Evolutionary conservation across 345 rosid species (phyloP).

Genomic region (Bretschneidera sinensis): DNA sequence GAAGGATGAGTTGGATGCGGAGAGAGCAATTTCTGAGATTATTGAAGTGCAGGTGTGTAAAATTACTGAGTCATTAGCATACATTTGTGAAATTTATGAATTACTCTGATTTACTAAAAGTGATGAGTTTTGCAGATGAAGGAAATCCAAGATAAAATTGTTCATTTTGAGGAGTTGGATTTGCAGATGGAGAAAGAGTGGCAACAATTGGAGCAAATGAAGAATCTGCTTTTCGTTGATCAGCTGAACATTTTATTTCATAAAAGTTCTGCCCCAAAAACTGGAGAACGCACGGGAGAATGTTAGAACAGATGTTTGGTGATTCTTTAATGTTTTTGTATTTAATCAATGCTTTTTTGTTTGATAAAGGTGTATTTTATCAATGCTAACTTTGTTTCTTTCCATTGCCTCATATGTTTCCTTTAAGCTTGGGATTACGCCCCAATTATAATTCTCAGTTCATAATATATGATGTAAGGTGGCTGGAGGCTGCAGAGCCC

Average conservation of each 20-base stretch:
- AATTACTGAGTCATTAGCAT: too few relatives aligned
- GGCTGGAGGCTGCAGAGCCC: too few relatives aligned
- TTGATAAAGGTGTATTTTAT: too few relatives aligned
- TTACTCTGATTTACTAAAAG: slow-evolving; percentile 11
- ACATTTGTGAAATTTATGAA: too few relatives aligned
- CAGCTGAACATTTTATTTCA: slow-evolving; percentile 62
- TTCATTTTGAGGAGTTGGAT: slow-evolving; percentile 72
- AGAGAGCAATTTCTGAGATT: slow-evolving; percentile 50
- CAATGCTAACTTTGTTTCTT: too few relatives aligned
- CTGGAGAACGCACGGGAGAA: slow-evolving; percentile 29
- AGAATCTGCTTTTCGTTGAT: slow-evolving; percentile 67
- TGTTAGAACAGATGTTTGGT: slow-evolving; percentile 24
- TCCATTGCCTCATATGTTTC: too few relatives aligned
- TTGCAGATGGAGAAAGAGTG: slow-evolving; percentile 79
- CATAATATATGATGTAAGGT: too few relatives aligned
- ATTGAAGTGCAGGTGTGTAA: slow-evolving; percentile 59
- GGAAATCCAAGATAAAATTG: slow-evolving; percentile 60
- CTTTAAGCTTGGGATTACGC: too few relatives aligned
- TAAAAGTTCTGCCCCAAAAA: slow-evolving; percentile 30
- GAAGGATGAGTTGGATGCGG: slow-evolving; percentile 65
- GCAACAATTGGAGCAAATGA: slow-evolving; percentile 71
- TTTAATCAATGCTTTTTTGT: neutral
- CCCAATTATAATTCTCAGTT: too few relatives aligned
- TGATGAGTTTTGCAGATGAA: slow-evolving; percentile 50
- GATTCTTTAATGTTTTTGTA: neutral